Evolutionary conservation across 306 rosid species (phyloP).

Genomic region (Quercus parvula): DNA sequence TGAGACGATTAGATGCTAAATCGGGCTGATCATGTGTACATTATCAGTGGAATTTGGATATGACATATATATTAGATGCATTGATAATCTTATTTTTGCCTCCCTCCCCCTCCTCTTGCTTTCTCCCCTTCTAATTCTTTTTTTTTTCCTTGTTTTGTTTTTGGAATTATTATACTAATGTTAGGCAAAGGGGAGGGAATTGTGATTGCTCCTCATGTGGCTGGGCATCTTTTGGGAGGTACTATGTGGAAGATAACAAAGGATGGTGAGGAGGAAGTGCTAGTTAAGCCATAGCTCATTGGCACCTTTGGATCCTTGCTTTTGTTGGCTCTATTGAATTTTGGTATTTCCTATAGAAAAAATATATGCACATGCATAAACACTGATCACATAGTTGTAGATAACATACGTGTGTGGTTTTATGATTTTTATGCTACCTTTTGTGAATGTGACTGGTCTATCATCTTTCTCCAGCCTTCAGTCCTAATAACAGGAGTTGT

Average conservation of each 20-base stretch:
- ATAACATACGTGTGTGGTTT: not conserved
- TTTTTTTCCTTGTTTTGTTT: conserved; percentile 1
- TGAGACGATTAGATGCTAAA: not conserved
- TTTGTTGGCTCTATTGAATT: not conserved
- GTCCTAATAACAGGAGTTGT: conserved; percentile 53
- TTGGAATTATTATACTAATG: conserved; percentile 16
- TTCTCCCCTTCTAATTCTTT: not conserved
- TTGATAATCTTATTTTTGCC: not conserved
- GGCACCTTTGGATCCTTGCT: not conserved
- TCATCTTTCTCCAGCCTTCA: conserved; percentile 42
- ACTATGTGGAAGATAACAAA: conserved; percentile 93
- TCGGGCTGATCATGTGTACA: not conserved
- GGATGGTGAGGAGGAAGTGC: conserved; percentile 44
- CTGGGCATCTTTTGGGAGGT: conserved; percentile 98
- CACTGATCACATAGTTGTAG: not conserved
- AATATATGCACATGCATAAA: not conserved
- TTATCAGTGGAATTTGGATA: not conserved
- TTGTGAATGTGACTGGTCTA: conserved; percentile 33
- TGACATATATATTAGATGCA: not conserved
- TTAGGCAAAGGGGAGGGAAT: conserved; percentile 94
- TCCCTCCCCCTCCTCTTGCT: not conserved
- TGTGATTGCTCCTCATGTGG: conserved; percentile 90
- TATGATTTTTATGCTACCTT: not conserved
- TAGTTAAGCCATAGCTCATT: too few species aligned
- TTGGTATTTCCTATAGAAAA: not conserved